These are phyloP conservation scores for Talaromyces pinophilus DNA, from an alignment of 2,329 filamentous ascomycete species.

Conservation along the genomic window DNA sequence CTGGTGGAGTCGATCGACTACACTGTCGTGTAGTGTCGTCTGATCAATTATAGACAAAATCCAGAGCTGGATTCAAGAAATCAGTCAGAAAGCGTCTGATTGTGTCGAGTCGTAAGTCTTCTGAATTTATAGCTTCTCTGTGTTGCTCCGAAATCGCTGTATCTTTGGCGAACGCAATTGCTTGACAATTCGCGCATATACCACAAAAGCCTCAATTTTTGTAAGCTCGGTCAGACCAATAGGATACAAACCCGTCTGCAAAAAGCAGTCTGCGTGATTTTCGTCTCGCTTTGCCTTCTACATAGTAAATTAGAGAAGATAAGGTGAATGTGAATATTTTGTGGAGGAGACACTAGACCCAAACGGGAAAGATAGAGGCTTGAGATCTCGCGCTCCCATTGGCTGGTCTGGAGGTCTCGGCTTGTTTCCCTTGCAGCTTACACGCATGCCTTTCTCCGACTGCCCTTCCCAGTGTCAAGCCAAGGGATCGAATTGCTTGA, in stretches of 20 bases:
- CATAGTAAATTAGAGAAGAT: not conserved
- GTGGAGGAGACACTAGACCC: constrained; percentile 1
- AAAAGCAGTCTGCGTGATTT: not conserved
- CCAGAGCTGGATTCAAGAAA: no score
- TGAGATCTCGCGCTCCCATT: not conserved
- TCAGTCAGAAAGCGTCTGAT: not conserved
- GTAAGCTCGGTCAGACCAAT: not conserved
- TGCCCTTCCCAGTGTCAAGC: not conserved
- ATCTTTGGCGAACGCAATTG: constrained; percentile 1
- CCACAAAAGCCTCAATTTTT: not conserved
- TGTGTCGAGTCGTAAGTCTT: not conserved
- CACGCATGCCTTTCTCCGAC: constrained; percentile 5
- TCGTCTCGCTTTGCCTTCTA: not conserved
- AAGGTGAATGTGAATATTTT: not conserved
- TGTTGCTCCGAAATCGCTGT: constrained; percentile 9
- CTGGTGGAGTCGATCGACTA: not conserved
- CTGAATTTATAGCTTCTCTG: not conserved
- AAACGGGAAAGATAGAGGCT: not conserved
- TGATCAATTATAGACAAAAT: not conserved
- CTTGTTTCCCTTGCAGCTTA: constrained; percentile 21
- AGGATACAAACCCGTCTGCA: not conserved
- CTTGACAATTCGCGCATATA: constrained; percentile 12
- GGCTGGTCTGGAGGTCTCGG: not conserved
- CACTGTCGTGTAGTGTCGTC: not conserved
- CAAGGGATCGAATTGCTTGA: not conserved